Conservation (phyloP, 495 filamentous ascomycete species). For the Aspergillus nanangensis region DNA sequence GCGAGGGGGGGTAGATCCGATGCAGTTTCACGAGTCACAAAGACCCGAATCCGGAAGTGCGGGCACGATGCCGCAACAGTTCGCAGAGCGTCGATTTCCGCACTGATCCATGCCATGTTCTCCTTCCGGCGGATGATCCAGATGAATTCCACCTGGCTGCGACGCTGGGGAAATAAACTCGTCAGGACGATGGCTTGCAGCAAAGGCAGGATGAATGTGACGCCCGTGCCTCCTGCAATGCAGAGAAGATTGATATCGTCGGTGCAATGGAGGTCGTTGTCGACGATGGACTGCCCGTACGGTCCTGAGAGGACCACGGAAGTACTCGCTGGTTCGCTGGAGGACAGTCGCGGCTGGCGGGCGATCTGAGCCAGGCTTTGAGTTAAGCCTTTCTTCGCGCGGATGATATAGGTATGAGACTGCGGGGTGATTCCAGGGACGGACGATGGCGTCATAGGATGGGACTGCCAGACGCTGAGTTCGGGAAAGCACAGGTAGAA, state of each 20-base stretch:
- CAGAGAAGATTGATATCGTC: constrained; percentile 52
- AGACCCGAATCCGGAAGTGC: constrained; percentile 48
- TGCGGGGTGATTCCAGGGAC: constrained; percentile 36
- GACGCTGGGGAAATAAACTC: constrained; percentile 20
- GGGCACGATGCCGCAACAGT: constrained; percentile 23
- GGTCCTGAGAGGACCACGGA: constrained; percentile 51
- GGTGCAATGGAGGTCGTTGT: constrained; percentile 20
- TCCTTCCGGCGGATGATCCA: constrained; percentile 55
- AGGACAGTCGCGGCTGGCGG: constrained; percentile 3
- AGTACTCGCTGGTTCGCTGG: not conserved
- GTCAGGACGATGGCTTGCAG: constrained; percentile 40
- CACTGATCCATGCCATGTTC: constrained; percentile 52
- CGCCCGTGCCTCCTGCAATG: constrained; percentile 61
- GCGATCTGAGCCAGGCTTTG: constrained; percentile 44
- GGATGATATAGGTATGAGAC: constrained; percentile 58
- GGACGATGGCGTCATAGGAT: constrained; percentile 60
- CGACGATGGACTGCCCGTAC: constrained; percentile 50
- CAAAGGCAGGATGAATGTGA: constrained; percentile 57
- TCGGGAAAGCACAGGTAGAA: constrained; percentile 60
- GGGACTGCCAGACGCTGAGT: constrained; percentile 59
- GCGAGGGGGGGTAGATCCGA: too few relatives aligned
- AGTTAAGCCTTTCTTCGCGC: constrained; percentile 57
- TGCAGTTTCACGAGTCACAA: constrained; percentile 47
- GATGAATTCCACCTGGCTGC: constrained; percentile 47
- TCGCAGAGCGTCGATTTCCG: constrained; percentile 48